Conservation (phyloP, 306 rosid genomes). For the cucumber (Cucumis sativus) region Cucumber_9930_V3 NC_026661.2:5816501-5817000, state of each 20-base stretch:
- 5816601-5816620: slow-evolving; percentile 62
- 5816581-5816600: slow-evolving; percentile 74
- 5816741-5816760: slow-evolving; percentile 91
- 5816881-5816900: neutral
- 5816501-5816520: neutral
- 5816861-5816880: neutral
- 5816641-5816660: neutral
- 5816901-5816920: neutral
- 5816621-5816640: slow-evolving; percentile 67
- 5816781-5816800: slow-evolving; percentile 85
- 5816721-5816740: slow-evolving; percentile 99
- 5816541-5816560: slow-evolving; percentile 1
- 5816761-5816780: slow-evolving; percentile 74
- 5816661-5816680: neutral
- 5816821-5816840: neutral
- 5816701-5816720: slow-evolving; percentile 9
- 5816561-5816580: slow-evolving; percentile 38
- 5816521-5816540: neutral
- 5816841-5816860: neutral
- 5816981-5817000: slow-evolving; percentile 89
- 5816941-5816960: slow-evolving; percentile 50
- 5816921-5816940: slow-evolving; percentile 3
- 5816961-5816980: slow-evolving; percentile 76
- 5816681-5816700: neutral
- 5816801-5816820: slow-evolving; percentile 63